These are phyloP conservation scores for Podospora pseudopauciseta DNA, from an alignment of 495 filamentous ascomycete species.

Conservation along the genomic window DNA sequence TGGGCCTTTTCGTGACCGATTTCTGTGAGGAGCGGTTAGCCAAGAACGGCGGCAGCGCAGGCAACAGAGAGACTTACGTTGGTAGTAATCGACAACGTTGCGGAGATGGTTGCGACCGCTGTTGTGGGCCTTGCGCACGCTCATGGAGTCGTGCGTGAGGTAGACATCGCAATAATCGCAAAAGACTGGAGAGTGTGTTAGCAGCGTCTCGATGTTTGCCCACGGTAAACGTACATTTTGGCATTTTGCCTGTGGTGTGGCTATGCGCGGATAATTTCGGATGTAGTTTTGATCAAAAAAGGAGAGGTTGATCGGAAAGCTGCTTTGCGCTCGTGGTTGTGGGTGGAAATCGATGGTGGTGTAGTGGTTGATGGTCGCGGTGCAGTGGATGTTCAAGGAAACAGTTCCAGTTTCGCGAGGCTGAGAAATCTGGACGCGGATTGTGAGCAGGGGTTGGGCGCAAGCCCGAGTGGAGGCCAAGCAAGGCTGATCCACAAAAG, in stretches of 20 bases:
- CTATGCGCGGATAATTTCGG: neutral
- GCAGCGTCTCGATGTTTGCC: conserved; percentile 15
- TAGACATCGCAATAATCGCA: conserved; percentile 99
- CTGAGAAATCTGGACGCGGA: conserved; percentile 23
- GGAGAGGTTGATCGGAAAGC: neutral
- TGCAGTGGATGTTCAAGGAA: neutral
- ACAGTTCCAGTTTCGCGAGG: conserved; percentile 24
- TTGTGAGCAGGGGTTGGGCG: conserved; percentile 6
- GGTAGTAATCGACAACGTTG: conserved; percentile 98
- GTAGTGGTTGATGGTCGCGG: neutral
- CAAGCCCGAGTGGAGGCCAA: conserved; percentile 7
- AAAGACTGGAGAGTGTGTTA: conserved; percentile 38
- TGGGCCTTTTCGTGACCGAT: conserved; percentile 99
- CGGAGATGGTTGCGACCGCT: conserved; percentile 91
- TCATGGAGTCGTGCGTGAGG: conserved; percentile 99
- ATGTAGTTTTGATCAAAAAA: neutral
- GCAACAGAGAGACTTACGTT: conserved; percentile 57
- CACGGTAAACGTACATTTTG: conserved; percentile 37
- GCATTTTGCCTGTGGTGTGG: conserved; percentile 27
- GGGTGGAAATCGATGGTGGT: neutral
- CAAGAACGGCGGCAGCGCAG: conserved; percentile 9
- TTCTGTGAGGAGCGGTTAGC: conserved; percentile 49
- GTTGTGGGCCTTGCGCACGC: conserved; percentile 97
- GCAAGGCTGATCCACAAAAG: conserved; percentile 11
- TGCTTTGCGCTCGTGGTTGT: neutral